Evolutionary conservation across 2,329 filamentous ascomycete species (phyloP).

Genomic region (Phialophora tarda): DNA sequence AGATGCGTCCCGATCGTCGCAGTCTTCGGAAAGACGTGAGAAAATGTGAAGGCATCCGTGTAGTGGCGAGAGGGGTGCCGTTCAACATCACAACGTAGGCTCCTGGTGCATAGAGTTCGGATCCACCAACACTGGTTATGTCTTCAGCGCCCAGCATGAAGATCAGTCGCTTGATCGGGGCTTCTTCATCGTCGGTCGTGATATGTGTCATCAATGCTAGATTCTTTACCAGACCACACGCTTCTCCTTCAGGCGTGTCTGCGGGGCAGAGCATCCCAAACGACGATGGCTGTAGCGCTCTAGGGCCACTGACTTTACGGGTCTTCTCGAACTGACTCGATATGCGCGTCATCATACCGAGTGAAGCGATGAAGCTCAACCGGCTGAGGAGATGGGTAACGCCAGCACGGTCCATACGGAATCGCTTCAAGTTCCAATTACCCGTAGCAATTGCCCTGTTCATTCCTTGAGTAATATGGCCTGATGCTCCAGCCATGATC

Average conservation of each 20-base stretch:
- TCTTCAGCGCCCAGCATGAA: constrained; percentile 85
- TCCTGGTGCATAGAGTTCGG: constrained; percentile 82
- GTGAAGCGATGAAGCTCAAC: constrained; percentile 91
- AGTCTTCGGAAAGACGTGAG: constrained; percentile 83
- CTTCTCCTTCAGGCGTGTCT: constrained; percentile 97
- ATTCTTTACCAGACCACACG: constrained; percentile 97
- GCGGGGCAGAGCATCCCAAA: constrained; percentile 98
- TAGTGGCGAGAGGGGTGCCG: constrained; percentile 89
- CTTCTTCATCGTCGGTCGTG: constrained; percentile 93
- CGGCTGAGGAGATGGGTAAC: constrained; percentile 96
- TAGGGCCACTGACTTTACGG: constrained; percentile 90
- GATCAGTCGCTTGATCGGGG: constrained; percentile 82
- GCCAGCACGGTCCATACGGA: constrained; percentile 97
- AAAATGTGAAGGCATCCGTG: constrained; percentile 84
- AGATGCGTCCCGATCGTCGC: constrained; percentile 86
- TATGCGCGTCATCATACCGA: constrained; percentile 99
- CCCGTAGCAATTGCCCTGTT: constrained; percentile 96
- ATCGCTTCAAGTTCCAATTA: constrained; percentile 97
- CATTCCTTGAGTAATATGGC: constrained; percentile 88
- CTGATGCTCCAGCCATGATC: constrained; percentile 82
- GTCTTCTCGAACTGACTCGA: constrained; percentile 99
- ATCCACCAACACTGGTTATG: constrained; percentile 78
- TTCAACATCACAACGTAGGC: constrained; percentile 94
- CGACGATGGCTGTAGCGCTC: constrained; percentile 94
- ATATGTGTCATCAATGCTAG: constrained; percentile 99